Conservation (phyloP, 2,329 filamentous ascomycete genomes). For the Aspergillus novoparasiticus region DNA sequence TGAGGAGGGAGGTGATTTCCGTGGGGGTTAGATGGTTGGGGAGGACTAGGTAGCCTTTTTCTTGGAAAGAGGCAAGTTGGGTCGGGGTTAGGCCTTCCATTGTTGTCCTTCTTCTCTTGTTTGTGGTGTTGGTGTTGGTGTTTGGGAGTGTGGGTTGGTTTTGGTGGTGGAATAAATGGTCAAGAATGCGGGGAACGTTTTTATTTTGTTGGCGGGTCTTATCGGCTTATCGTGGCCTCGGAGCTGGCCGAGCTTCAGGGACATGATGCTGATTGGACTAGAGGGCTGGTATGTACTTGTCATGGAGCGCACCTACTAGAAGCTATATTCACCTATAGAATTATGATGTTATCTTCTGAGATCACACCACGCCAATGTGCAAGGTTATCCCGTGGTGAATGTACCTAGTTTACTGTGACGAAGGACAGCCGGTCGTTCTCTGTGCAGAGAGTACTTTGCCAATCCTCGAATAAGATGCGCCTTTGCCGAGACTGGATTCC, state of each 20-base stretch:
- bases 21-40: conserved; percentile 70
- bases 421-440: too few relatives aligned
- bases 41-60: conserved; percentile 89
- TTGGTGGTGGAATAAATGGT: background rate
- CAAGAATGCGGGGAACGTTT: background rate
- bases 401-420: too few relatives aligned
- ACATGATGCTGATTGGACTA: too few relatives aligned
- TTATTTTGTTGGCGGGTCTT: background rate
- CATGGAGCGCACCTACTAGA: too few relatives aligned
- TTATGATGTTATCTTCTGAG: too few relatives aligned
- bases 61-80: conserved; percentile 72
- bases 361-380: too few relatives aligned
- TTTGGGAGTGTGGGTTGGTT: background rate
- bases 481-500: too few relatives aligned
- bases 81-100: conserved; percentile 60
- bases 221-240: background rate
- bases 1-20: conserved; percentile 69
- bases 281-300: too few relatives aligned
- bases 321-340: too few relatives aligned
- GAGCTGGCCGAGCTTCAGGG: background rate
- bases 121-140: background rate
- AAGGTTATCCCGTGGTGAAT: too few relatives aligned
- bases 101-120: conserved; percentile 1
- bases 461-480: too few relatives aligned
- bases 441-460: too few relatives aligned